Evolutionary conservation across 78 protist genomes (phyloP).

Genomic region (Dictyostelium citrinum): DNA sequence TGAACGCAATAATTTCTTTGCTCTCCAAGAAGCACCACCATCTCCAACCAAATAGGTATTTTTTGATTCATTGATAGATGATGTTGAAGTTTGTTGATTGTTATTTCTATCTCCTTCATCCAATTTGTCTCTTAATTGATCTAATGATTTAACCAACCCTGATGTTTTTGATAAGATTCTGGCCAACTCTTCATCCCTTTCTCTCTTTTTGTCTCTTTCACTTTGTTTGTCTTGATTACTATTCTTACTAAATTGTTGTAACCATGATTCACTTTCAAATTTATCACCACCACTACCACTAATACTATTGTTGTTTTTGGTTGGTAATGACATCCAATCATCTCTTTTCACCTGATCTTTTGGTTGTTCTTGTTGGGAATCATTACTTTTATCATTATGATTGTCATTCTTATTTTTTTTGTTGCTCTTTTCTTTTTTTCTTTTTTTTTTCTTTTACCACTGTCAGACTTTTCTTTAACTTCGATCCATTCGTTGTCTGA

Average conservation of each 20-base stretch:
- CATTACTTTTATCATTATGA: neutral
- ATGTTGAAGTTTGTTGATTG: neutral
- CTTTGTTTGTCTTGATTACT: neutral
- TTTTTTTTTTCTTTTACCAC: neutral
- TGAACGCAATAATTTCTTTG: constrained; percentile 35
- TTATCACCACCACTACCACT: neutral
- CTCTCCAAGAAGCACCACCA: constrained; percentile 76
- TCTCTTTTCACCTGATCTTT: neutral
- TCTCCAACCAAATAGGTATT: constrained; percentile 39
- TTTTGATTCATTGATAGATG: neutral
- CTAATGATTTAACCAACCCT: constrained; percentile 25
- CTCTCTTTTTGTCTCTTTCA: constrained; percentile 13
- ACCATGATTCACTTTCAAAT: neutral
- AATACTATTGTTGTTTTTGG: too few species aligned
- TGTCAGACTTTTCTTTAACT: neutral
- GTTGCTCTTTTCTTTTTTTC: neutral
- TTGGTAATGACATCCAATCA: constrained; percentile 38
- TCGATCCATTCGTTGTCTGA: neutral
- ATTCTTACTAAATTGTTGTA: neutral
- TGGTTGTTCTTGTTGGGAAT: neutral
- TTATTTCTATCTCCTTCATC: too few species aligned
- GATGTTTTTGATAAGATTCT: constrained; percentile 24
- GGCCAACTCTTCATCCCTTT: constrained; percentile 22
- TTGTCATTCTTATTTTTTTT: neutral
- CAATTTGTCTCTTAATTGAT: neutral